Base-by-base conservation (phyloP, 139 green algal genomes). In the Chlamydomonas schloesseri region DNA sequence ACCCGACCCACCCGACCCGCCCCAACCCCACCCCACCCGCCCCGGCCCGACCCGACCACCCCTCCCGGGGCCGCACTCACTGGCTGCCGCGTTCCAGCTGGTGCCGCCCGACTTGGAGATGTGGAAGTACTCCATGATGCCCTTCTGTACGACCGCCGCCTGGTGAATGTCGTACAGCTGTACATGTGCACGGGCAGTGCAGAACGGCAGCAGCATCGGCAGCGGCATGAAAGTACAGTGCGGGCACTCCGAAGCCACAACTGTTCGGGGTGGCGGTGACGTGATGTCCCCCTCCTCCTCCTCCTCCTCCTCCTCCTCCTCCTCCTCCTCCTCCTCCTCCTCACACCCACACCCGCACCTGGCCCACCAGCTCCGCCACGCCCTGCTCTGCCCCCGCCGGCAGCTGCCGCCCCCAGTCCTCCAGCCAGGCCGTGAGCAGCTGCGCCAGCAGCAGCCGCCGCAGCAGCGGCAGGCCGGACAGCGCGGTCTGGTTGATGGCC, bases 21-120 rank as follows among this genome's bases (percentile, higher is more conserved):
- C n/a, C n/a, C n/a, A n/a, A n/a, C n/a, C n/a, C n/a, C n/a, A n/a
- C n/a, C n/a, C n/a, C n/a, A n/a, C n/a, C 36, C 55, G 24, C 31
- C 31, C 14, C 68, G 31, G 14, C 68, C 6, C 31, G 31, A 50
- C 31, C 2, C 6, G 8, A n/a, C 6, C 71, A 46, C 23, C 36
- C 21, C 2, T 37, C 73, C 29, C 29, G 2, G 5, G 4, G 1
- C 1, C 36, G 14, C 15, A 65, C 78, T 53, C 78, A 84, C 78
- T 74, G 15, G 78, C 64, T 1, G 78, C 78, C 28, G 14, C 37
- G 78, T 84, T 84, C 78, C 78, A 84, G n/a, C 55, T 72, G n/a
- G 78, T 84, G 42, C 78, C 78, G 18, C 78, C 78, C 29, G 42
- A 33, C 78, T 84, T 84, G 46, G 64, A 75, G 62, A 84, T 84